phyloP scores from a whole-genome alignment of 2,329 filamentous ascomycete species.

The Penicillium sclerotigenum region DNA sequence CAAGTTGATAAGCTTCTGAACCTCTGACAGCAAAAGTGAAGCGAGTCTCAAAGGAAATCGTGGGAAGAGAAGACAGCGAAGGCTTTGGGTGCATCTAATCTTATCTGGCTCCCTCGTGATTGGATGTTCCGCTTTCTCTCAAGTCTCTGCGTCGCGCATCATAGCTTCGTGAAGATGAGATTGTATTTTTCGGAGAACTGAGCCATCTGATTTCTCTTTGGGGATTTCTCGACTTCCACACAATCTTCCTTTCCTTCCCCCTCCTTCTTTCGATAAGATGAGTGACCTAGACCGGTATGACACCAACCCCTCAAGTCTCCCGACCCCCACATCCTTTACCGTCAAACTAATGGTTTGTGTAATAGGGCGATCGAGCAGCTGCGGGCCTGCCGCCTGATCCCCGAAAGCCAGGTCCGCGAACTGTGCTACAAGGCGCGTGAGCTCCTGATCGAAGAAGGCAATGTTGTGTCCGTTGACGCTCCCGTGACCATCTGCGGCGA shows the following conservation, averaged over 20 bases:
- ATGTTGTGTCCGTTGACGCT: conserved; percentile 91
- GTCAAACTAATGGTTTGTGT: conserved; percentile 14
- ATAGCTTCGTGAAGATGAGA: conserved; percentile 22
- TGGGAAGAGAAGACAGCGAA: conserved; percentile 17
- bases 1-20: not conserved
- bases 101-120: conserved; percentile 34
- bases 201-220: conserved; percentile 12
- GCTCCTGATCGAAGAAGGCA: conserved; percentile 93
- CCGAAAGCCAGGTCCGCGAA: conserved; percentile 91
- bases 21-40: not conserved
- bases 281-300: conserved; percentile 88
- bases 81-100: conserved; percentile 39
- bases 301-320: not conserved
- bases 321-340: conserved; percentile 2
- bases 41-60: conserved; percentile 4
- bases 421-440: conserved; percentile 96
- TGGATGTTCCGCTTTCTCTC: conserved; percentile 19
- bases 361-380: conserved; percentile 87
- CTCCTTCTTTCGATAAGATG: conserved; percentile 53
- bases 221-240: conserved; percentile 10
- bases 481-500: conserved; percentile 97
- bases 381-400: conserved; percentile 92
- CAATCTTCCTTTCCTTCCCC: conserved; percentile 8
- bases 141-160: conserved; percentile 11
- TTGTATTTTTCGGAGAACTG: conserved; percentile 13